Evolutionary conservation across 441 rosid species (phyloP), one percentile per base, ranked within the genome.

Genomic region (Melastoma candidum): DNA sequence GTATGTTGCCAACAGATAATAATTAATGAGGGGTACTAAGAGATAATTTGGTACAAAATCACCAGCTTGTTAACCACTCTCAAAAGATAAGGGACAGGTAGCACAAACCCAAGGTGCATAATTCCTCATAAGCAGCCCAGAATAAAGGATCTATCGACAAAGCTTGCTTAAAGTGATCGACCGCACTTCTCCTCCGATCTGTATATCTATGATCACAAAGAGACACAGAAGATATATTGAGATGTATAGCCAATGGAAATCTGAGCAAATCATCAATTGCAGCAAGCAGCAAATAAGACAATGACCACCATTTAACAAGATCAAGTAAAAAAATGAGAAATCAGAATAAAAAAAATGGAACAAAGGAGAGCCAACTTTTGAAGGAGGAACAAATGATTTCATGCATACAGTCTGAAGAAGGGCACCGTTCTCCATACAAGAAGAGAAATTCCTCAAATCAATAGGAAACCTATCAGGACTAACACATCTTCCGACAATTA

Each of bases 61-160:
- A 32, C 41, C 41, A 32, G 41, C 8, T 32, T 6, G 8, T 8
- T 32, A 8, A 32, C 8, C 41, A 32, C 41, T 32, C 8, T 1
- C 41, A 32, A 32, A 32, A 32, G 41, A 32, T 4, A 32, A 32
- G 8, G 41, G 41, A 32, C 41, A 32, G 41, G 41, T 8, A 47
- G 7, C 53, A 65, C 75, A 68, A 11, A 93, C 99, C 99, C 86
- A 93, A 70, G 47, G 77, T 57, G 64, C 99, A 89, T 48, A 93
- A 74, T 68, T 93, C 97, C 73, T 93, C 97, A 51, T 80, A 93
- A 46, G 99, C 97, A 48, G 84, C 79, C 99, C 99, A 93, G 49
- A 81, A 74, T 61, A 93, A 73, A 56, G 99, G 97, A 80, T 89
- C 97, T 48, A 81, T 63, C 26, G 87, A 71, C 74, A 89, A 80